Evolutionary conservation across 306 rosid species (phyloP).

Genomic region (Cucumis hystrix): DNA sequence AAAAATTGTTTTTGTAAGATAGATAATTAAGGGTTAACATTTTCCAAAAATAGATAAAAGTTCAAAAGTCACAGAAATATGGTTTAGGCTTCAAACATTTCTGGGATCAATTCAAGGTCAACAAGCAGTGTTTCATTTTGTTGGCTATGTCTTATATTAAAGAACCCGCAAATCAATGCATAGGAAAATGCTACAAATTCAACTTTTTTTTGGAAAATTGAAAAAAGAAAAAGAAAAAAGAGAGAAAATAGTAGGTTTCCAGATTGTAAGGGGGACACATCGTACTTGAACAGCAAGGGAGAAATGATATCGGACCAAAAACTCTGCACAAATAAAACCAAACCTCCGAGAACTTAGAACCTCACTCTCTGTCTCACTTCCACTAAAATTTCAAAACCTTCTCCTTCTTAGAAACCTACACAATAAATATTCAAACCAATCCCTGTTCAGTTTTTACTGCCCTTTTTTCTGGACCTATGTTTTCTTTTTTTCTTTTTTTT

Average conservation of each 20-base stretch:
- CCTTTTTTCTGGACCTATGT: background rate
- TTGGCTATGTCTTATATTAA: background rate
- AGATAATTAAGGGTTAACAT: background rate
- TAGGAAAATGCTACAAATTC: background rate
- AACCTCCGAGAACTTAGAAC: slow-evolving; percentile 7
- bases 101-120: background rate
- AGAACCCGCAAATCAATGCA: background rate
- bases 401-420: background rate
- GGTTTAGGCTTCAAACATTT: background rate
- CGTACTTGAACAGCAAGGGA: background rate
- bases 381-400: background rate
- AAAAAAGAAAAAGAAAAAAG: background rate
- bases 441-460: background rate
- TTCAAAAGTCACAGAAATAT: background rate
- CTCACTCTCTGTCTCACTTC: background rate
- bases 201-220: background rate
- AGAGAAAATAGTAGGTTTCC: background rate
- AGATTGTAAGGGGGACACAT: slow-evolving; percentile 1
- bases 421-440: no score
- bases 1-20: background rate
- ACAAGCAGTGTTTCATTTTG: background rate
- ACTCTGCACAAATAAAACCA: background rate
- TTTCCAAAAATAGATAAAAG: background rate
- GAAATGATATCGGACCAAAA: background rate
- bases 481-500: background rate